phyloP scores from a whole-genome alignment of 208 protist genomes.

The Leishmania mexicana region DNA sequence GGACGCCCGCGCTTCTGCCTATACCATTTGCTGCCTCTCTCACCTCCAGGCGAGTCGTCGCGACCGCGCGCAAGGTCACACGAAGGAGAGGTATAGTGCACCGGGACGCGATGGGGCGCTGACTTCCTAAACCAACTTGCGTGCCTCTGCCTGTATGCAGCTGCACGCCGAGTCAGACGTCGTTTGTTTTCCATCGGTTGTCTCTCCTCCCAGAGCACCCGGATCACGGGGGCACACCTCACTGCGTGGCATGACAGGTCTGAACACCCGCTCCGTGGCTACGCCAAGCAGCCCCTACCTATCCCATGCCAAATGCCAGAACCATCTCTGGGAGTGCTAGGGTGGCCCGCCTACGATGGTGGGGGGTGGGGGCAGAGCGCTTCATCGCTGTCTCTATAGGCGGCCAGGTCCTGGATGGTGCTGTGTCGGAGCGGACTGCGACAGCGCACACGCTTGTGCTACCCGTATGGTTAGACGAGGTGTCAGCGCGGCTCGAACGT shows the following conservation, averaged over 20 bases:
- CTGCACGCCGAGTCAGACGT: neutral
- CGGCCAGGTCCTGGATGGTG: too few relatives aligned
- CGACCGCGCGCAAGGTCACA: neutral
- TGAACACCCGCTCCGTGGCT: too few relatives aligned
- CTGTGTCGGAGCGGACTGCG: too few relatives aligned
- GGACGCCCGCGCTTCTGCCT: conserved; percentile 11
- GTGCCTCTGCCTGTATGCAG: neutral
- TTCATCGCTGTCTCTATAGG: too few relatives aligned
- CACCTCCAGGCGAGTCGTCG: neutral
- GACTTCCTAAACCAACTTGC: neutral
- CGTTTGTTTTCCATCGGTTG: neutral
- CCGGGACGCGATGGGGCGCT: neutral
- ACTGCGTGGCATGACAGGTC: too few relatives aligned
- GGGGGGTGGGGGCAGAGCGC: too few relatives aligned
- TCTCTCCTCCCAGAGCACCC: neutral
- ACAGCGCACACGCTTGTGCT: too few relatives aligned
- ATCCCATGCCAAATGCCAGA: neutral
- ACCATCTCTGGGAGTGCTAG: too few relatives aligned
- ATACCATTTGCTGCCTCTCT: conserved; percentile 27
- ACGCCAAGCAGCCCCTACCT: neutral
- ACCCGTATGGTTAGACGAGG: too few relatives aligned
- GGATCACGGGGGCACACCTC: too few relatives aligned
- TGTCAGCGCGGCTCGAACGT: too few relatives aligned
- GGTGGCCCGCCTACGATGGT: neutral
- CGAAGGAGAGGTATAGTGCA: neutral